Evolutionary conservation across 202 grass and related monocot genomes (phyloP), one percentile per base, ranked within the genome.

Genomic region (Bolboschoenoplectus hybrid): DNA sequence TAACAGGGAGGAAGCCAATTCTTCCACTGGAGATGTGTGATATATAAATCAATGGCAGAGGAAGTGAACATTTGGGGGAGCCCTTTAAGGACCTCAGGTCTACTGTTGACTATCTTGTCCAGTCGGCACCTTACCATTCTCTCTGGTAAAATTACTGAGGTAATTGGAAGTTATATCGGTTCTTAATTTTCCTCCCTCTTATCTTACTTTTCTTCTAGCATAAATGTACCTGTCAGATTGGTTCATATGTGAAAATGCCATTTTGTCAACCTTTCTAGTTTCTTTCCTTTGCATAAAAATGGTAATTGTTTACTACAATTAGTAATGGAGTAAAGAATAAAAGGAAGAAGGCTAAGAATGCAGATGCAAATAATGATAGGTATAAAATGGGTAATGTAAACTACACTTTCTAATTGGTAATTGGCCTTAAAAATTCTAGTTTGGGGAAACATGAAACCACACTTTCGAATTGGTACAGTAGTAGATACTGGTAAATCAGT

Each of bases 41-140:
- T 99, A 50, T 91, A 94, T 86, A 91, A 92, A 67, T 92, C 97
- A 45, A 71, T 85, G 20, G 90, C 82, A 65, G 93, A 99, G 85
- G 87, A 90, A 90, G 89, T 99, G 68, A 91, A 81, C 53, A 71
- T 99, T 19, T 99, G 97, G 93, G 97, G 97, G 40, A 99, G 93
- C 62, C 92, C 90, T 50, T 83, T 97, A 32, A 91, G 71, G n/a
- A 86, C 88, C 19, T 88, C 97, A 35, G 97, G 92, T 63, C 76
- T 99, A 20, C 80, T 99, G 67, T 82, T 89, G 13, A 63, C 83
- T 2, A 85, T 86, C 9, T 80, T 92, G 60, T 87, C 90, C 1
- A 46, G 80, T 46, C 86, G 89, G 19, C 89, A 91, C 44, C 73
- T 99, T 80, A 93, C 89, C 6, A 60, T 99, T 82, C 88, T 99